A percentile compares a stretch with the other conserved stretches of the same genome.
These are phyloP conservation scores for Abelmoschus esculentus DNA, from an alignment of 345 rosid species.

Conservation along the genomic window DNA sequence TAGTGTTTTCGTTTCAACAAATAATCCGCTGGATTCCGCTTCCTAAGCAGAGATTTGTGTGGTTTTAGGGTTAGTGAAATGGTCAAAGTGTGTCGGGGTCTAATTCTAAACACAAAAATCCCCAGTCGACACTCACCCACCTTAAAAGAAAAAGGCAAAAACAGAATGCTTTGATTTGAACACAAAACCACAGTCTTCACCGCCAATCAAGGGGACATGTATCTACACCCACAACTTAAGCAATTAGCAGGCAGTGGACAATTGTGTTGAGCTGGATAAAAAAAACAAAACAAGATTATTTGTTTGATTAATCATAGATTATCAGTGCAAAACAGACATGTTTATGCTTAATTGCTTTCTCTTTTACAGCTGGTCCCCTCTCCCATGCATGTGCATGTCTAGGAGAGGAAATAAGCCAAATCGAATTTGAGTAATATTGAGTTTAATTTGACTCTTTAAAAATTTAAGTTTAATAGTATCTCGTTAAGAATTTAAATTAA, in stretches of 20 bases:
- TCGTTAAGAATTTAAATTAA: too few species aligned
- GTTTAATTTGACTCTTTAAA: too few species aligned
- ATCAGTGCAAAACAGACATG: background rate
- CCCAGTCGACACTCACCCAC: slow-evolving; percentile 1
- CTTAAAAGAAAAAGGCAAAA: background rate
- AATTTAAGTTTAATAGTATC: too few species aligned
- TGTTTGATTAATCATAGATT: background rate
- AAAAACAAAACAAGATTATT: background rate
- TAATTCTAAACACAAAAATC: too few species aligned
- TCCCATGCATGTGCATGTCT: background rate
- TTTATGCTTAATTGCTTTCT: background rate
- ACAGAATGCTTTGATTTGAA: slow-evolving; percentile 9
- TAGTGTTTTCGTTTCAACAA: too few species aligned
- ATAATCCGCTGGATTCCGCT: background rate
- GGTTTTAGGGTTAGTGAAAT: slow-evolving; percentile 6
- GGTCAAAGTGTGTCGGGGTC: slow-evolving; percentile 24
- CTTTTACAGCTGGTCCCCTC: slow-evolving; percentile 23
- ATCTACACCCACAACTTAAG: slow-evolving; percentile 2
- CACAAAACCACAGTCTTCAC: slow-evolving; percentile 20
- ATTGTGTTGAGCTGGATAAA: background rate
- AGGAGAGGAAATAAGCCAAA: too few species aligned
- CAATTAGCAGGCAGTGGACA: background rate
- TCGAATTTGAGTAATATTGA: too few species aligned
- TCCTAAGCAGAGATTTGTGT: background rate
- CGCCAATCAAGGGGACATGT: slow-evolving; percentile 48